Base-by-base conservation (phyloP, 108 stramenopile genomes). In the Pseudonitzschia pungens region DNA sequence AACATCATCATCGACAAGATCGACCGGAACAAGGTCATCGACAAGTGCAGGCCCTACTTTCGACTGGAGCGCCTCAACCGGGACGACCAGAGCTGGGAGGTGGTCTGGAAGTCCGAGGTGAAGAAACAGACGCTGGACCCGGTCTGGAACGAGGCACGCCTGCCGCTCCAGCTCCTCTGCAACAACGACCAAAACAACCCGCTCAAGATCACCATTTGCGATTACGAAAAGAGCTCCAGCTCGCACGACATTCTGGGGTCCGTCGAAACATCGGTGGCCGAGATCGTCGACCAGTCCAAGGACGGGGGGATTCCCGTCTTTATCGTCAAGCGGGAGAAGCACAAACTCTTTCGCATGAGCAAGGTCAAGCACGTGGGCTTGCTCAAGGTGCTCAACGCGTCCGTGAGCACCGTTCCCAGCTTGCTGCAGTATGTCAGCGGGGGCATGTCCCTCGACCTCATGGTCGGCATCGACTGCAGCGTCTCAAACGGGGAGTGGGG, bases 401-500 rank as follows among this genome's bases (percentile, higher is more conserved):
- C 77, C 15, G 71, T 85, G 24, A 41, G 78, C 7, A 57, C 72
- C n/a, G 67, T 85, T 53, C 87, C 87, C 24, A 84, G 74, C 55
- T 81, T 88, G 87, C 72, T 85, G 22, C 72, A 85, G 63, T 85
- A 77, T 68, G 28, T 88, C 16, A 78, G 69, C 26, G 87, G 87
- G 56, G 86, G 86, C 15, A 83, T 79, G 53, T 77, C 88, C 22
- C 71, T 93, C 41, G 87, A 87, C 71, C 70, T 93, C 12, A 86
- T 83, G 75, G 76, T 93, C n/a, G 92, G 84, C 16, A 84, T 93
- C 55, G 92, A 93, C 60, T 93, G 89, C 69, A 87, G 82, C 14
- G 65, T 70, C 18, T 82, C 77, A 27, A 93, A 93, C 62, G 89
- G 88, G 3, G 73, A 77, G 44, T 77, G 75, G 29, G 70, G 80